Evolutionary conservation across 768 basidiomycete species (phyloP).

Genomic region (Mycena olivaceomarginata): DNA sequence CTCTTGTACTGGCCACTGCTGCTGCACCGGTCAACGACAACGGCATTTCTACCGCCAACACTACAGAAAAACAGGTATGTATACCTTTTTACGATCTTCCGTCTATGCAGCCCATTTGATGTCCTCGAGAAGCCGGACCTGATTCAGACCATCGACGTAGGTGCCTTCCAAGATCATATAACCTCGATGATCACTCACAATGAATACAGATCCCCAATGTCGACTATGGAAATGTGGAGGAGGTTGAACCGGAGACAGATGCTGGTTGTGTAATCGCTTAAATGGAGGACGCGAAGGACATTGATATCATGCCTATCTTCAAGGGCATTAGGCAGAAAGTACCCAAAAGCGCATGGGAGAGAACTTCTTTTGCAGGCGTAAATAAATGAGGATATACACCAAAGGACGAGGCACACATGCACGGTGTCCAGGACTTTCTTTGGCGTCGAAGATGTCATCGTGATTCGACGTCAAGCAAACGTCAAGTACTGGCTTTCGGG

Average conservation of each 20-base stretch:
- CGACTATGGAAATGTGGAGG: background rate
- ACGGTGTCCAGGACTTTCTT: too few species aligned
- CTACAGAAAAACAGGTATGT: background rate
- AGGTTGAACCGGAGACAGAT: background rate
- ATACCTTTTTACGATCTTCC: background rate
- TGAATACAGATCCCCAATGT: background rate
- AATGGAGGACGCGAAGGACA: too few species aligned
- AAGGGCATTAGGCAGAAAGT: background rate
- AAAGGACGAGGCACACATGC: too few species aligned
- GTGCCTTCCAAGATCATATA: too few species aligned
- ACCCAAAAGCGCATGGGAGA: too few species aligned
- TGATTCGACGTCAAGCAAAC: too few species aligned
- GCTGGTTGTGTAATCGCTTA: conserved; percentile 2
- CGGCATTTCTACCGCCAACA: background rate
- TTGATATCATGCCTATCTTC: too few species aligned
- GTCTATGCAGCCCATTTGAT: background rate
- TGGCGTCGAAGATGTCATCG: too few species aligned
- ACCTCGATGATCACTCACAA: background rate
- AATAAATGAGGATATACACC: too few species aligned
- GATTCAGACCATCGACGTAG: conserved; percentile 3
- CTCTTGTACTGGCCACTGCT: conserved; percentile 8
- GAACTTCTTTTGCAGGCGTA: too few species aligned
- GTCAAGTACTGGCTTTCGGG: too few species aligned
- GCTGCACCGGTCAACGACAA: conserved; percentile 9
- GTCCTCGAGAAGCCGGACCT: background rate